phyloP scores from a whole-genome alignment of 2,329 filamentous ascomycete genomes.

The Aspergillus hortae region DNA sequence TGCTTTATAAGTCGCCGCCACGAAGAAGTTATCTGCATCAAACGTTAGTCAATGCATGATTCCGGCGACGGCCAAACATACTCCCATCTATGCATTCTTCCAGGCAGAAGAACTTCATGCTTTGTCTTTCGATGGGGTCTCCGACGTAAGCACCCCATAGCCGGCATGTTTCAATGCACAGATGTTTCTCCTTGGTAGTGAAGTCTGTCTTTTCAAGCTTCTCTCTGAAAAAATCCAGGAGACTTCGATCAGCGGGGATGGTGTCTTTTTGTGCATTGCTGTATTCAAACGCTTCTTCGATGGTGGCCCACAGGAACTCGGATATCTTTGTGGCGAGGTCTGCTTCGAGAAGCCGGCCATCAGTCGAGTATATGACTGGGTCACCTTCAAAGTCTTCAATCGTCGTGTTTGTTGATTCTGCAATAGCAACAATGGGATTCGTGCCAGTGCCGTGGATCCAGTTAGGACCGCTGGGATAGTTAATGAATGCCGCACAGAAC shows the following conservation, averaged over 20 bases:
- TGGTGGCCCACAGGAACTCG: constrained; percentile 54
- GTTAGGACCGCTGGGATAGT: constrained; percentile 52
- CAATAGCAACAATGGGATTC: constrained; percentile 59
- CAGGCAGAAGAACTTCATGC: constrained; percentile 62
- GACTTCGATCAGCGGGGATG: constrained; percentile 51
- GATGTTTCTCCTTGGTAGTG: constrained; percentile 41
- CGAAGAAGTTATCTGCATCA: constrained; percentile 55
- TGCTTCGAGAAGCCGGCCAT: constrained; percentile 43
- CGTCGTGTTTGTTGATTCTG: constrained; percentile 49
- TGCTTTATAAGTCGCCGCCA: constrained; percentile 58
- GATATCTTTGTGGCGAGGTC: constrained; percentile 30
- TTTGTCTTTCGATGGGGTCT: constrained; percentile 56
- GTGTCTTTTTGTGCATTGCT: constrained; percentile 51
- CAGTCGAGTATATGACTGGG: constrained; percentile 45
- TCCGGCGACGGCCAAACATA: constrained; percentile 22
- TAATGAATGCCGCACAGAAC: not conserved
- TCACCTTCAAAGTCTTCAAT: constrained; percentile 53
- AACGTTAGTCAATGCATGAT: not conserved
- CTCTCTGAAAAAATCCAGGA: constrained; percentile 56
- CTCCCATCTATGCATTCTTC: constrained; percentile 64
- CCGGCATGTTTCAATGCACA: constrained; percentile 53
- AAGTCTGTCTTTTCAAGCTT: constrained; percentile 42
- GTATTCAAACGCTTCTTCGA: constrained; percentile 57
- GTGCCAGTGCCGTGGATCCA: constrained; percentile 62
- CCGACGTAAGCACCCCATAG: constrained; percentile 66